These are phyloP conservation scores for Ogataea kodamae DNA, from an alignment of 805 yeast genomes.

Conservation along the genomic window DNA sequence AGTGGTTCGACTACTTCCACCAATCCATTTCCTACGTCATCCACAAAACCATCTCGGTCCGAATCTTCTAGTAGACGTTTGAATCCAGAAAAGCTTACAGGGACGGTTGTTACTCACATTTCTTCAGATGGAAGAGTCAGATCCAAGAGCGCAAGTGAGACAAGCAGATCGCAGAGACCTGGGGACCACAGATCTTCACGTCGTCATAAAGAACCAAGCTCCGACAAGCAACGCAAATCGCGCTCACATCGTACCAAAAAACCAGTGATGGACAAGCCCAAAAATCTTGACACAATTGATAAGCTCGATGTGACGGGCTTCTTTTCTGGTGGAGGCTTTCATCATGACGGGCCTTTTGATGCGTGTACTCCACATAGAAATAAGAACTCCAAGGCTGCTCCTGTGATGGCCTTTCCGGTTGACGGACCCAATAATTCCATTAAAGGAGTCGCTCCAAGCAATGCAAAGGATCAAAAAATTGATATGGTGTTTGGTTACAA, in stretches of 20 bases:
- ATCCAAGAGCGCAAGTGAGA: constrained; percentile 32
- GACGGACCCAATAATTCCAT: constrained; percentile 92
- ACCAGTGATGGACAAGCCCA: constrained; percentile 49
- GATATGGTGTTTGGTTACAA: constrained; percentile 74
- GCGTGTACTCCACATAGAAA: constrained; percentile 98
- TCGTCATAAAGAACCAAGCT: constrained; percentile 18
- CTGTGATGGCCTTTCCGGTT: constrained; percentile 91
- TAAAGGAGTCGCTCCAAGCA: constrained; percentile 57
- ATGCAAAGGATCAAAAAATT: constrained; percentile 57
- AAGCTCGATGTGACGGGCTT: constrained; percentile 93
- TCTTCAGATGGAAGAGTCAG: constrained; percentile 31
- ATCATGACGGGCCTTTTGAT: constrained; percentile 98
- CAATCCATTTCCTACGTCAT: constrained; percentile 27
- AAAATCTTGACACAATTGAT: constrained; percentile 89
- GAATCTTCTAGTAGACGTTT: constrained; percentile 24
- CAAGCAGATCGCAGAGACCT: constrained; percentile 14
- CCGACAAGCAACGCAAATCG: constrained; percentile 25
- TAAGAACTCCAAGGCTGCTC: constrained; percentile 69
- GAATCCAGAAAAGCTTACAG: constrained; percentile 21
- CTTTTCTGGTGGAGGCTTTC: constrained; percentile 90
- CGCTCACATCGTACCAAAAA: constrained; percentile 33
- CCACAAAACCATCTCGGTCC: constrained; percentile 14
- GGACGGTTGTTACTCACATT: constrained; percentile 26
- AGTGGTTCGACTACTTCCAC: constrained; percentile 17
- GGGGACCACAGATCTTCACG: constrained; percentile 17